Evolutionary conservation across 1,284 basidiomycete species (phyloP).

Genomic region (Boletus holoroseus): DNA sequence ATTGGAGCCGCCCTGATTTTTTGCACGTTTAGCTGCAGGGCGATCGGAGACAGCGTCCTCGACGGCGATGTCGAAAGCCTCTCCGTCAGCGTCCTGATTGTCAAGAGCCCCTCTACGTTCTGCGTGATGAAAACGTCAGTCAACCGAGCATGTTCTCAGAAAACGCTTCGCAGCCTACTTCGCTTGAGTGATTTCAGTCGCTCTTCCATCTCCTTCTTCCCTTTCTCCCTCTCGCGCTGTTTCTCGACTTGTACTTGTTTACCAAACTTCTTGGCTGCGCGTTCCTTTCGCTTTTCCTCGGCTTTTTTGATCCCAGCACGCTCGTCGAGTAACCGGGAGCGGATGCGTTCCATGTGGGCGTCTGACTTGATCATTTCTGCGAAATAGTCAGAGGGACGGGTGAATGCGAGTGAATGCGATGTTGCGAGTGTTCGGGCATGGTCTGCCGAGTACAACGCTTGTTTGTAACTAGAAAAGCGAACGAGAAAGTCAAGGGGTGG

Average conservation of each 20-base stretch:
- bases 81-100: slow-evolving; percentile 62
- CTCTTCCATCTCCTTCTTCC: slow-evolving; percentile 82
- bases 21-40: slow-evolving; percentile 56
- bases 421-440: slow-evolving; percentile 69
- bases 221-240: slow-evolving; percentile 67
- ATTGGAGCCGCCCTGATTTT: slow-evolving; percentile 28
- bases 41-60: slow-evolving; percentile 78
- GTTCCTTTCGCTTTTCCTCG: slow-evolving; percentile 87
- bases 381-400: slow-evolving; percentile 93
- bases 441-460: slow-evolving; percentile 81
- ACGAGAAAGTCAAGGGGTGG: not conserved
- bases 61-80: slow-evolving; percentile 79
- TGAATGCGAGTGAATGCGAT: slow-evolving; percentile 79
- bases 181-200: slow-evolving; percentile 80
- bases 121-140: slow-evolving; percentile 28
- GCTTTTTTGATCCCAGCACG: slow-evolving; percentile 83
- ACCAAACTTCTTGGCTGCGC: slow-evolving; percentile 96
- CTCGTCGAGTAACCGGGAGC: slow-evolving; percentile 88
- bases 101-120: slow-evolving; percentile 84
- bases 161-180: slow-evolving; percentile 45
- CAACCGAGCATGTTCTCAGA: not conserved
- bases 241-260: slow-evolving; percentile 94
- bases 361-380: slow-evolving; percentile 99
- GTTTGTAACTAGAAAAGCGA: slow-evolving; percentile 73
- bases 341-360: slow-evolving; percentile 95